phyloP scores from a whole-genome alignment of 2,329 filamentous ascomycete genomes.

The Fusarium heterosporum region DNA sequence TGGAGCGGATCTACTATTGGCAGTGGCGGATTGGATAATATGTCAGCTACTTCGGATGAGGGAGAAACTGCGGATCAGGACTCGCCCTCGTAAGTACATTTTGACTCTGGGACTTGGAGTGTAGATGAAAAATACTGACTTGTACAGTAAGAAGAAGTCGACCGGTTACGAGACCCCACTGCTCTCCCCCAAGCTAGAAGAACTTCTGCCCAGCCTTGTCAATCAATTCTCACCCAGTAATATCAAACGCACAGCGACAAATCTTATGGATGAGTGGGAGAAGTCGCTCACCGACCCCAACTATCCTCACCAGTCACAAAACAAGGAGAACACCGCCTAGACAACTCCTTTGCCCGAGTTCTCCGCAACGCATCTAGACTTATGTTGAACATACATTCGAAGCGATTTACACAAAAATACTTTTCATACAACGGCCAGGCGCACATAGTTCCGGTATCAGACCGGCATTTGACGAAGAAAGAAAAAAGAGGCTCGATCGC shows the following conservation, averaged over 20 bases:
- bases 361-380: constrained; percentile 29
- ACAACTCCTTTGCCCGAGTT: constrained; percentile 13
- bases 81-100: constrained; percentile 62
- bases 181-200: constrained; percentile 61
- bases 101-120: constrained; percentile 6
- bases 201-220: constrained; percentile 76
- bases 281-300: constrained; percentile 59
- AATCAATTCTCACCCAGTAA: constrained; percentile 79
- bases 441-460: constrained; percentile 38
- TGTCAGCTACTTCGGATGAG: constrained; percentile 61
- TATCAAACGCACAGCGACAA: constrained; percentile 83
- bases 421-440: constrained; percentile 27
- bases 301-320: constrained; percentile 39
- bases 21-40: constrained; percentile 56
- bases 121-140: constrained; percentile 19
- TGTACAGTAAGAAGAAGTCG: constrained; percentile 50
- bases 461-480: constrained; percentile 39
- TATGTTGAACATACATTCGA: constrained; percentile 37
- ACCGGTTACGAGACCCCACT: constrained; percentile 48
- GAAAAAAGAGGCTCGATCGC: constrained; percentile 26
- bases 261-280: constrained; percentile 93
- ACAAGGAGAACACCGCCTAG: constrained; percentile 52
- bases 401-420: constrained; percentile 33
- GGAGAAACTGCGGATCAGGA: constrained; percentile 55
- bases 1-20: constrained; percentile 73